Evolutionary conservation across 306 rosid species (phyloP), one percentile per base, ranked within the genome.

Genomic region (Rosa multiflora): DNA sequence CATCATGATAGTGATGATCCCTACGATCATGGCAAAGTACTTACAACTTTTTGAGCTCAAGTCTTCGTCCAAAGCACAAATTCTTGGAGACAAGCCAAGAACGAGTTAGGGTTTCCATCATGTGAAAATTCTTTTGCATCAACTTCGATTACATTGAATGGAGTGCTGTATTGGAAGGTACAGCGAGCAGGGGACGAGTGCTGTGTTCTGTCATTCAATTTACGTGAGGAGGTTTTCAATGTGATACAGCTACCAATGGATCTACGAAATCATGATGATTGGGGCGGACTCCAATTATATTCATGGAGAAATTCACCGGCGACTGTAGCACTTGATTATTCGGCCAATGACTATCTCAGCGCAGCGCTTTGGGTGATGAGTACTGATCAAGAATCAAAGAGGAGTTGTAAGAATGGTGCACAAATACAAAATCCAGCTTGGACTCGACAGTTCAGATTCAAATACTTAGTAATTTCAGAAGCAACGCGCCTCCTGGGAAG

Each of bases 251-350:
- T n/a, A 40, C 77, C 67, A 6, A 6, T 1, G 2, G 49, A 37
- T 18, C 4, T 55, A 43, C 35, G 12, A 6, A 3, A 10, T 29
- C 43, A 6, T 6, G 15, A 59, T 7, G 67, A 4, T 5, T 17
- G 23, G 61, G 61, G 0, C 8, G 23, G 2, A 4, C 2, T 53
- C 13, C 23, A 14, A 10, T 23, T 59, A 23, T 23, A 10, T 12
- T 37, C 67, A n/a, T 37, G 66, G 77, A 73, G n/a, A 18, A 12
- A n/a, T 35, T 73, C 67, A 52, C n/a, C 8, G 11, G 77, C 77
- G 8, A n/a, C 37, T 37, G 7, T 55, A n/a, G 6, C 32, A 39
- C 1, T 3, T 18, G 10, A 42, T 20, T 0, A 10, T 72, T 4
- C 63, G 10, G 23, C 2, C 6, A 20, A n/a, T 18, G 62, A 20